phyloP scores from a whole-genome alignment of 768 basidiomycete genomes.

The Pleurotus sapidus region DNA sequence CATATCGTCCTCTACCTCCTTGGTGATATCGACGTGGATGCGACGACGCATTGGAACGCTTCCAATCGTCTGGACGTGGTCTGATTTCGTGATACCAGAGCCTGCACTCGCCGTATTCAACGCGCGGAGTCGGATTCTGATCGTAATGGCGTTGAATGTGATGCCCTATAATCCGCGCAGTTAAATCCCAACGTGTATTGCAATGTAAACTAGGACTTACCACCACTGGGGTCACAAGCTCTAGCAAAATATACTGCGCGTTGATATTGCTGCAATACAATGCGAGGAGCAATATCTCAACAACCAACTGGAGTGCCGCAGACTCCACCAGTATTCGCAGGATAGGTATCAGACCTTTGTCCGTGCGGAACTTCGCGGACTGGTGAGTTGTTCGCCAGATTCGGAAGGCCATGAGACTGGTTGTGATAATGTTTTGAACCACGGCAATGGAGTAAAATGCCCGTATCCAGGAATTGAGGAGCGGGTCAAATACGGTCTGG shows the following conservation, averaged over 20 bases:
- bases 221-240: conserved; percentile 12
- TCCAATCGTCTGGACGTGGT: not conserved
- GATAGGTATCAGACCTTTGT: conserved; percentile 13
- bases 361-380: conserved; percentile 7
- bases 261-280: conserved; percentile 14
- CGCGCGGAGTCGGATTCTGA: conserved; percentile 15
- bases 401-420: conserved; percentile 18
- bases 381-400: conserved; percentile 15
- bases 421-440: conserved; percentile 20
- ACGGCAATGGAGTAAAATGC: conserved; percentile 17
- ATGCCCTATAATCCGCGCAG: conserved; percentile 10
- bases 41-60: conserved; percentile 7
- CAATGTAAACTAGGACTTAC: not conserved
- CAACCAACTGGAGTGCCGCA: conserved; percentile 13
- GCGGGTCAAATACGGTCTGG: conserved; percentile 13
- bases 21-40: conserved; percentile 6
- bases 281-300: conserved; percentile 14
- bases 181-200: not conserved
- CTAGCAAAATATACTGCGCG: conserved; percentile 17
- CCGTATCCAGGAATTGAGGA: conserved; percentile 17
- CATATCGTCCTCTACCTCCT: not conserved
- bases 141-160: conserved; percentile 21
- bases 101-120: not conserved
- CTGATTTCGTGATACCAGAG: not conserved
- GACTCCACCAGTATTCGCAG: conserved; percentile 19